Evolutionary conservation across 257 asterid species (phyloP).

Genomic region (Eucommia ulmoides): DNA sequence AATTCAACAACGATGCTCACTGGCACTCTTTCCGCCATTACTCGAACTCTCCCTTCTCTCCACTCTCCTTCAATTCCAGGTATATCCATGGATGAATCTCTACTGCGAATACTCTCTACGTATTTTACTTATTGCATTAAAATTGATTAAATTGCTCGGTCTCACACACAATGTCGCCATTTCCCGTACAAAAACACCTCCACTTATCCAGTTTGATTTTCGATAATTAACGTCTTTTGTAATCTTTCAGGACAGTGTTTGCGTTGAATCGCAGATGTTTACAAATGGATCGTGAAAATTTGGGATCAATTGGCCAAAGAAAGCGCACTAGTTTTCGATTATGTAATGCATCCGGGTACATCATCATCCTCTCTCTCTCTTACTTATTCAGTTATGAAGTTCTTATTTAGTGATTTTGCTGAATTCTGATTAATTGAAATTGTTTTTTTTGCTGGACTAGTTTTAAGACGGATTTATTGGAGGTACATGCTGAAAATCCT

Average conservation of each 20-base stretch:
- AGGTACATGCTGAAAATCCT: constrained; percentile 55
- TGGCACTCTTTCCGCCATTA: constrained; percentile 11
- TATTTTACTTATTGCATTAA: constrained; percentile 7
- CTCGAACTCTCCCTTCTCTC: constrained; percentile 11
- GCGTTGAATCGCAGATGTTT: too few relatives aligned
- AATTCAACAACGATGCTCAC: constrained; percentile 4
- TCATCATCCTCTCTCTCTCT: not conserved
- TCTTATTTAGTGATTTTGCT: not conserved
- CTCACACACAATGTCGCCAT: too few relatives aligned
- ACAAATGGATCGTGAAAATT: constrained; percentile 33
- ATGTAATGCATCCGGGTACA: constrained; percentile 46
- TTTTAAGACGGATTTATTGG: constrained; percentile 54
- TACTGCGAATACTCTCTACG: too few relatives aligned
- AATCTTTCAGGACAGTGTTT: constrained; percentile 17
- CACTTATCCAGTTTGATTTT: too few relatives aligned
- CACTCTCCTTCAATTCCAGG: constrained; percentile 12
- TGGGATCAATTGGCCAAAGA: constrained; percentile 21
- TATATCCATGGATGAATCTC: too few relatives aligned
- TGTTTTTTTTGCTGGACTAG: constrained; percentile 24
- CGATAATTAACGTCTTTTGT: constrained; percentile 7
- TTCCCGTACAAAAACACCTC: too few relatives aligned
- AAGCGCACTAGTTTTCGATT: constrained; percentile 31
- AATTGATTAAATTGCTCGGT: constrained; percentile 5
- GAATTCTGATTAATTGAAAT: not conserved
- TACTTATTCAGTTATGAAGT: not conserved